Evolutionary conservation across 2,329 filamentous ascomycete genomes (phyloP).

Genomic region (Colletotrichum simmondsii): DNA sequence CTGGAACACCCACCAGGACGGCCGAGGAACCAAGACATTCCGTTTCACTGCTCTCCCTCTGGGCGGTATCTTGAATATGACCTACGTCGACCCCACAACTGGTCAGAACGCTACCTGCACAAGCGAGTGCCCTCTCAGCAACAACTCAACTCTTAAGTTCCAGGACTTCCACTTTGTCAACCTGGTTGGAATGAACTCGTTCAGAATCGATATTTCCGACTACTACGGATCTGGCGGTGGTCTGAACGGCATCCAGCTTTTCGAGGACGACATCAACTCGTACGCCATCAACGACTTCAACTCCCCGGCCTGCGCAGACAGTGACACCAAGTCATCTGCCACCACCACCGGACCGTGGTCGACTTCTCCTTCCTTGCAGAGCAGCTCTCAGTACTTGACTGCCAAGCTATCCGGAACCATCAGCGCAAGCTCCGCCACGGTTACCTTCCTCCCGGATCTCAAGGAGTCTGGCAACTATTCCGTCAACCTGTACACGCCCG

Average conservation of each 20-base stretch:
- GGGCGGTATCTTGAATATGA: conserved; percentile 95
- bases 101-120: conserved; percentile 80
- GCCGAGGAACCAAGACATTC: conserved; percentile 88
- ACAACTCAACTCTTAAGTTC: conserved; percentile 71
- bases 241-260: conserved; percentile 86
- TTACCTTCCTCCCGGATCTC: conserved; percentile 87
- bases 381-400: conserved; percentile 81
- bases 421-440: conserved; percentile 69
- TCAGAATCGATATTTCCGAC: conserved; percentile 85
- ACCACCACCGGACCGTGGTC: conserved; percentile 81
- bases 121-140: conserved; percentile 84
- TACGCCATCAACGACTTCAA: conserved; percentile 92
- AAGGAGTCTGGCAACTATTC: conserved; percentile 91
- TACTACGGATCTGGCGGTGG: conserved; percentile 91
- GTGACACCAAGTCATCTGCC: conserved; percentile 72
- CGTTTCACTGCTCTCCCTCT: conserved; percentile 87
- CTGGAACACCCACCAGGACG: conserved; percentile 87
- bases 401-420: conserved; percentile 69
- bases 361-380: conserved; percentile 73
- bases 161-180: conserved; percentile 97
- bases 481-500: conserved; percentile 91
- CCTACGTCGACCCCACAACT: conserved; percentile 81
- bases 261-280: conserved; percentile 84
- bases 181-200: conserved; percentile 84
- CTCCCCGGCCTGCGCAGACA: conserved; percentile 78